Base-by-base conservation (phyloP, 2,329 filamentous ascomycete genomes). In the Pyrenochaeta sp. region DNA sequence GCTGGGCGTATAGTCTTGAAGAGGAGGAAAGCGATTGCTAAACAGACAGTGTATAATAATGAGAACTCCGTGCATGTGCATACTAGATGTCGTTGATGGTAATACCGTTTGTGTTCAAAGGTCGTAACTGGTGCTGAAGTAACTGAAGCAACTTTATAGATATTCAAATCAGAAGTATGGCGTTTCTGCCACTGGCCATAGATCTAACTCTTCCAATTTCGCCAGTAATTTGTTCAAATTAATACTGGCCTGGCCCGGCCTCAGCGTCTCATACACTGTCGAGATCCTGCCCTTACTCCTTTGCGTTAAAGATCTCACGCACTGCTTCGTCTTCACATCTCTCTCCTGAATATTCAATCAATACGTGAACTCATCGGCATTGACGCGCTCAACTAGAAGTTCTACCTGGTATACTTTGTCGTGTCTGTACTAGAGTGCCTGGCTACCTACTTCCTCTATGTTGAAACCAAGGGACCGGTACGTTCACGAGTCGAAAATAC, bases 311-410 rank as follows among this genome's bases (percentile, higher is more conserved):
- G 82, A 81, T 12, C 44, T 69, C 3, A 66, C 58, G 24, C 72
- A 83, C 42, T 85, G 62, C 57, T 65, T 68, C 45, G 59, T 88
- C 80, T 88, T 88, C 72, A 88, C 76, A 81, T 85, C 54, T 78
- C 85, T 52, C 77, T 88, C 44, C 81, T 58, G 62, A 19, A 46
- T 87, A 40, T 81, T 89, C 60, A 84, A 85, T 66, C 85, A 86
- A 78, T 86, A 78, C 60, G 83, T 83, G 66, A 90, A 89, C 72
- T 71, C 0, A 67, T 76, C 32, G 74, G 68, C 1, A 60, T 77
- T 37, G 64, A 72, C 5, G 52, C 62, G 4, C 59, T 76, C n/a
- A 60, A 48, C 0, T 76, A 71, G 73, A 72, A 69, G 52, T 77
- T 69, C 63, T 76, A 75, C 50, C 59, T 76, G 22, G 71, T 77